Evolutionary conservation across 1,139 yeast species (phyloP).

Genomic region (Magnusiomyces paraingens): DNA sequence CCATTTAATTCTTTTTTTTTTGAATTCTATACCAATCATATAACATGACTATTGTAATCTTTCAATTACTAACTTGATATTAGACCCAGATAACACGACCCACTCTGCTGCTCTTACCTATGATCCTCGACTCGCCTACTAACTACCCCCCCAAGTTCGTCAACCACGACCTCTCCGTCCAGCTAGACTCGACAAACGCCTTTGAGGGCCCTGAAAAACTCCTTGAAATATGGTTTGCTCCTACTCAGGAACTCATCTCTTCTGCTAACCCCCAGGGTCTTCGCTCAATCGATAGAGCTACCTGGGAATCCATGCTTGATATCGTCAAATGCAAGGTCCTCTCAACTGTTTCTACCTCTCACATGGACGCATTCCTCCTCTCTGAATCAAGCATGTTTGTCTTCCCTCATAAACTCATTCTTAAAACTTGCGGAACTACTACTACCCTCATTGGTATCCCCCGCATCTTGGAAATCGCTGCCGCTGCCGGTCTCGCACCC

Average conservation of each 20-base stretch:
- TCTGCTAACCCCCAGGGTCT: conserved; percentile 36
- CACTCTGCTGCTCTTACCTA: conserved; percentile 45
- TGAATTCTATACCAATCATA: too few relatives aligned
- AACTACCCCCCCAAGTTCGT: conserved; percentile 42
- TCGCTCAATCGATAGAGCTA: conserved; percentile 55
- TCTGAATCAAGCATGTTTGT: conserved; percentile 91
- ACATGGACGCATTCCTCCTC: conserved; percentile 76
- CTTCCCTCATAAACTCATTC: conserved; percentile 72
- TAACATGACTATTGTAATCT: too few relatives aligned
- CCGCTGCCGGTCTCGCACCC: conserved; percentile 30
- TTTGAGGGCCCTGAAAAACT: conserved; percentile 97
- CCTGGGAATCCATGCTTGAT: conserved; percentile 71
- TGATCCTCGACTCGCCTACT: conserved; percentile 23
- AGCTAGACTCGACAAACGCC: conserved; percentile 80
- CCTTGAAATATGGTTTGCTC: conserved; percentile 84
- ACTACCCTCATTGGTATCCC: conserved; percentile 77
- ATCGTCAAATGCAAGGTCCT: conserved; percentile 82
- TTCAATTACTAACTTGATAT: not conserved
- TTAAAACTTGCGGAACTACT: conserved; percentile 96
- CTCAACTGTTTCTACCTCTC: conserved; percentile 62
- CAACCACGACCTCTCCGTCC: conserved; percentile 72
- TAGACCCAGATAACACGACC: conserved; percentile 36
- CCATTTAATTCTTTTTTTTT: too few relatives aligned
- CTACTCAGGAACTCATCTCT: conserved; percentile 36
- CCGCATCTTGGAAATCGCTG: conserved; percentile 49